Percentiles rank a stretch among this genome's conserved stretches.
Evolutionary conservation across 345 rosid species (phyloP).

Genomic region (Brassica rapa): DNA sequence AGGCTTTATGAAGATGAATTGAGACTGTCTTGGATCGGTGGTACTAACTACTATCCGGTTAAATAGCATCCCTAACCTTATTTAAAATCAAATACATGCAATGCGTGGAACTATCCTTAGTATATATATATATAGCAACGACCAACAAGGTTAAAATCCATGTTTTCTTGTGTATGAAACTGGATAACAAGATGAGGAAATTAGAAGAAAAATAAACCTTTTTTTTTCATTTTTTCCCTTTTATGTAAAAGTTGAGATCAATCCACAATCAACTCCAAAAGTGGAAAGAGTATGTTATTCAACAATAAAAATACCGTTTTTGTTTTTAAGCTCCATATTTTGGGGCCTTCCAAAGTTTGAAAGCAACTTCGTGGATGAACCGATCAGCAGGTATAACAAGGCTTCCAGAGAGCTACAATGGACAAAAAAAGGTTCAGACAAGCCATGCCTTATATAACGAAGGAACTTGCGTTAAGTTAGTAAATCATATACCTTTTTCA

Average conservation of each 20-base stretch:
- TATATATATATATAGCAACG: neutral
- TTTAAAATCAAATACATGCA: neutral
- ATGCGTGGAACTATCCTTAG: neutral
- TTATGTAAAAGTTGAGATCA: constrained; percentile 21
- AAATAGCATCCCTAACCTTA: neutral
- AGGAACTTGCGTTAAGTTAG: neutral
- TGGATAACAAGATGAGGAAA: neutral
- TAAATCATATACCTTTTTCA: constrained; percentile 51
- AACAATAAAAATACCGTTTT: constrained; percentile 13
- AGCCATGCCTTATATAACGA: neutral
- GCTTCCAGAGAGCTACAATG: constrained; percentile 62
- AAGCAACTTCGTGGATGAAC: constrained; percentile 91
- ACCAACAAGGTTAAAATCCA: neutral
- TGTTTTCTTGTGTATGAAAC: neutral
- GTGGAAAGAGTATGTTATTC: neutral
- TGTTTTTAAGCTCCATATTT: constrained; percentile 81
- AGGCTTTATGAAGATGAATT: constrained; percentile 12
- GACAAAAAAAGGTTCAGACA: constrained; percentile 1
- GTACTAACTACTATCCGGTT: constrained; percentile 28
- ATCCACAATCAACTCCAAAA: constrained; percentile 21
- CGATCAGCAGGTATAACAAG: constrained; percentile 90
- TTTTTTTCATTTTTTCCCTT: constrained; percentile 5
- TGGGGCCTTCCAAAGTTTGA: constrained; percentile 99
- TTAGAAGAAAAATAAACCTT: neutral
- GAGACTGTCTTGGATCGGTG: constrained; percentile 32